These are phyloP conservation scores for Phanerochaete carnosa DNA, from an alignment of 768 basidiomycete genomes.

Conservation along the genomic window DNA sequence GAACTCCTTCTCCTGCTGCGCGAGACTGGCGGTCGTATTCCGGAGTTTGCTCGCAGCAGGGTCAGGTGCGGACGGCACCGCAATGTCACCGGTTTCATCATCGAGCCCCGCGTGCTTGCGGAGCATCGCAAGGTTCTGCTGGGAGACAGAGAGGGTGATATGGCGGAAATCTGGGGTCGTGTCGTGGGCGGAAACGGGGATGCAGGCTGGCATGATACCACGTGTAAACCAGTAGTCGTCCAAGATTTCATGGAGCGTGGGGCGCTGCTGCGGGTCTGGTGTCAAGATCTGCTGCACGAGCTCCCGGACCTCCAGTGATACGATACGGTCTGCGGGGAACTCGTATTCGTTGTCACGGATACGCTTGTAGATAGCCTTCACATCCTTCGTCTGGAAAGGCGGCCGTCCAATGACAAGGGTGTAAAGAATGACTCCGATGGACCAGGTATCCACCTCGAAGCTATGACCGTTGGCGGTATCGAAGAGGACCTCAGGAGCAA, in stretches of 20 bases:
- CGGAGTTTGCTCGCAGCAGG: slow-evolving; percentile 23
- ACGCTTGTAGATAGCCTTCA: slow-evolving; percentile 95
- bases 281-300: slow-evolving; percentile 86
- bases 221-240: slow-evolving; percentile 80
- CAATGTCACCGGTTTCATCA: slow-evolving; percentile 46
- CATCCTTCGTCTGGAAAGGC: slow-evolving; percentile 97
- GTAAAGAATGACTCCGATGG: slow-evolving; percentile 94
- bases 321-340: slow-evolving; percentile 74
- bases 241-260: slow-evolving; percentile 81
- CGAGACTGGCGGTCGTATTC: slow-evolving; percentile 58
- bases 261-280: slow-evolving; percentile 76
- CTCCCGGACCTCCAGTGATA: slow-evolving; percentile 69
- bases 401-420: slow-evolving; percentile 93
- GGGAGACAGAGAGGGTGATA: slow-evolving; percentile 56
- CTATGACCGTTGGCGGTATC: slow-evolving; percentile 95
- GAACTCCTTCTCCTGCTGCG: slow-evolving; percentile 94
- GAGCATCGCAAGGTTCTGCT: slow-evolving; percentile 67
- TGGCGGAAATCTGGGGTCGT: slow-evolving; percentile 70
- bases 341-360: slow-evolving; percentile 93
- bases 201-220: slow-evolving; percentile 76
- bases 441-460: slow-evolving; percentile 99
- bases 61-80: slow-evolving; percentile 35
- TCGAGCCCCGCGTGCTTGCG: slow-evolving; percentile 63
- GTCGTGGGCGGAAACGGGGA: slow-evolving; percentile 79
- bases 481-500: slow-evolving; percentile 96